Conservation (phyloP, 805 yeast species). For the Schwanniomyces polymorphus region DNA sequence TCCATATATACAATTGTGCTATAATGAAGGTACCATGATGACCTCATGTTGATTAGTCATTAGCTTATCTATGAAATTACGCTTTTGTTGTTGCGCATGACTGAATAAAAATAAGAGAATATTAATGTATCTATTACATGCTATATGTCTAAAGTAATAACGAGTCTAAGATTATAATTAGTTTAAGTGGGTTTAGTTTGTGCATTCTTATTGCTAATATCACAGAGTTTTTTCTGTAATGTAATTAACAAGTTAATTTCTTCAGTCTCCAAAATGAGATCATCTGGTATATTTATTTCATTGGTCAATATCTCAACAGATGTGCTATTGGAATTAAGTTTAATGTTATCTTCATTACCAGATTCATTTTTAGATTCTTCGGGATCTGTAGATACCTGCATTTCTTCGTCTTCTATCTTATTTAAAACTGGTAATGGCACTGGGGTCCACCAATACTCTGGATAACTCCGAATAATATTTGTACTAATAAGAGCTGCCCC, state of each 20-base stretch:
- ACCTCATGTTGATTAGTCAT: too few relatives aligned
- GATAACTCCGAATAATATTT: slow-evolving; percentile 54
- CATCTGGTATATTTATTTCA: slow-evolving; percentile 20
- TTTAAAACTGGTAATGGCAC: slow-evolving; percentile 10
- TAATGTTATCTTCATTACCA: slow-evolving; percentile 10
- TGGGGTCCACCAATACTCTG: slow-evolving; percentile 58
- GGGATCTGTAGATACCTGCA: not conserved
- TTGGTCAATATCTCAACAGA: slow-evolving; percentile 16
- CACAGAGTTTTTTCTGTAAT: slow-evolving; percentile 10
- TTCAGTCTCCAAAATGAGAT: slow-evolving; percentile 2
- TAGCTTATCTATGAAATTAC: too few relatives aligned
- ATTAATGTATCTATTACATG: too few relatives aligned
- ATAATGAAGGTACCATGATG: too few relatives aligned
- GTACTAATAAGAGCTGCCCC: slow-evolving; percentile 53
- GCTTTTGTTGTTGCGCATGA: too few relatives aligned
- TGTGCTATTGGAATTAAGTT: slow-evolving; percentile 9
- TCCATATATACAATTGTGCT: too few relatives aligned
- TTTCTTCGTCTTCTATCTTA: not conserved
- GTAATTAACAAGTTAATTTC: slow-evolving; percentile 29
- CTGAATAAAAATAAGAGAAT: too few relatives aligned
- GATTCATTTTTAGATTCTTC: not conserved
- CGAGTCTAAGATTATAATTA: too few relatives aligned
- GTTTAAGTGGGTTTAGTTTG: too few relatives aligned
- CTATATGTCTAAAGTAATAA: too few relatives aligned
- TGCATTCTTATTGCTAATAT: not conserved